A percentile compares a stretch with the other conserved stretches of the same genome.
Evolutionary conservation across 257 asterid species (phyloP).

Genomic region (Solanum pinnatisectum): DNA sequence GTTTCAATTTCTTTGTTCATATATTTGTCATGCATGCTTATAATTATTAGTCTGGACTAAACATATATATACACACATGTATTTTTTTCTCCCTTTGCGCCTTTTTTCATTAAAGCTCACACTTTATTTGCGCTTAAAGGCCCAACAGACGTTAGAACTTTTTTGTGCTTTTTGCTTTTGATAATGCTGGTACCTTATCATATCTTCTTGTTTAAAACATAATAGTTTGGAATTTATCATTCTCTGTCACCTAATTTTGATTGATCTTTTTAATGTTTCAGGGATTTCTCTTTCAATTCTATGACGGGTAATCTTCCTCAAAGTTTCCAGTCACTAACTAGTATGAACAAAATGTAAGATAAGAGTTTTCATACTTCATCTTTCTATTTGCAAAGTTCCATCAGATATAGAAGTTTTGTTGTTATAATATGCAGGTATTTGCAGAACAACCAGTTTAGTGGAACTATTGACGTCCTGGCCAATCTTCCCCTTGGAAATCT

Average conservation of each 20-base stretch:
- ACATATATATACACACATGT: not conserved
- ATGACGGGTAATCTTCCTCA: conserved; percentile 77
- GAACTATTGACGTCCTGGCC: conserved; percentile 81
- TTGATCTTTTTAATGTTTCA: conserved; percentile 21
- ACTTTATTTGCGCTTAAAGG: not conserved
- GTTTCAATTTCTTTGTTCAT: not conserved
- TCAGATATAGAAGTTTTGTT: not conserved
- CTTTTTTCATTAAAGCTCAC: not conserved
- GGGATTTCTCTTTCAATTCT: conserved; percentile 79
- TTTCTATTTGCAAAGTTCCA: not conserved
- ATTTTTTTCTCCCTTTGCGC: not conserved
- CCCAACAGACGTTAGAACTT: not conserved
- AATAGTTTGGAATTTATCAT: not conserved
- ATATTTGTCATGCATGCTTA: not conserved
- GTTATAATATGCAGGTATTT: conserved; percentile 50
- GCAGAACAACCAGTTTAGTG: conserved; percentile 90
- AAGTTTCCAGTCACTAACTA: conserved; percentile 46
- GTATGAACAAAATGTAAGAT: conserved; percentile 62
- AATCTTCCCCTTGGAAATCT: conserved; percentile 68
- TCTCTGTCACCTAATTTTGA: not conserved
- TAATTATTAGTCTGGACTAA: not conserved
- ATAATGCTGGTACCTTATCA: not conserved
- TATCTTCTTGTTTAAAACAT: not conserved
- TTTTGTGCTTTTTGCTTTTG: not conserved
- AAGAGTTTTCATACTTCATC: not conserved